Conservation (phyloP, 2,329 filamentous ascomycete species). For the Grosmannia penicillata region DNA sequence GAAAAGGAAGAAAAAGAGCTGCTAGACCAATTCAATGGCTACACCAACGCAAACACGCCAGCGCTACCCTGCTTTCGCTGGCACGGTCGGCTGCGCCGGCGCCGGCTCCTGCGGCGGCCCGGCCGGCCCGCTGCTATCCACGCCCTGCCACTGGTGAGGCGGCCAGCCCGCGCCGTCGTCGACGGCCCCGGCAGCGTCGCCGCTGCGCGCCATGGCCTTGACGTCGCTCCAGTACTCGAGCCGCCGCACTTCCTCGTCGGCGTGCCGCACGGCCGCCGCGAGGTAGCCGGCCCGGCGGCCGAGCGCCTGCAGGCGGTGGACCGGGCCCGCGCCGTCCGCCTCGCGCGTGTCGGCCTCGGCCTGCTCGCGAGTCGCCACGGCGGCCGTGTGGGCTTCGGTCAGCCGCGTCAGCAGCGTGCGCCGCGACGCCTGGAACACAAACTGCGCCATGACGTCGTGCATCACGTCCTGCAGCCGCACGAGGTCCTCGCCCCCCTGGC, state of each 20-base stretch:
- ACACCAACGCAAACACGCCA: background rate
- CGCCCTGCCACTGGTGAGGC: slow-evolving; percentile 28
- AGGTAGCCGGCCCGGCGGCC: slow-evolving; percentile 47
- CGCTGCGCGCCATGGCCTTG: slow-evolving; percentile 41
- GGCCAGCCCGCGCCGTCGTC: too few relatives aligned
- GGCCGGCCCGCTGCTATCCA: slow-evolving; percentile 37
- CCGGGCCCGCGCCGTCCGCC: background rate
- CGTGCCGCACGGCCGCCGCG: slow-evolving; percentile 58
- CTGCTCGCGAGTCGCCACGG: background rate
- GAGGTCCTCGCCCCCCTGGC: slow-evolving; percentile 60
- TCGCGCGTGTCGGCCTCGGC: slow-evolving; percentile 1
- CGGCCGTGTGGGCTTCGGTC: slow-evolving; percentile 41
- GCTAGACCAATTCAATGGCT: too few relatives aligned
- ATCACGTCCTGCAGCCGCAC: slow-evolving; percentile 61
- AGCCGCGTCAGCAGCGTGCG: slow-evolving; percentile 60
- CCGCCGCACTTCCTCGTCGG: slow-evolving; percentile 64
- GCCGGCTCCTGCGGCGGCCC: too few relatives aligned
- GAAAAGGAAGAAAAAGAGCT: too few relatives aligned
- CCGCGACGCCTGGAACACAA: slow-evolving; percentile 81
- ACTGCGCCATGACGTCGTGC: slow-evolving; percentile 70
- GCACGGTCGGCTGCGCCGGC: too few relatives aligned
- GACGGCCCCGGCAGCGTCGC: background rate
- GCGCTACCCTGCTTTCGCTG: background rate
- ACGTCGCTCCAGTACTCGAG: slow-evolving; percentile 84
- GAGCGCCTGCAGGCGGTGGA: background rate